phyloP scores from a whole-genome alignment of 2,329 filamentous ascomycete species.

The Colletotrichum zoysiae region DNA sequence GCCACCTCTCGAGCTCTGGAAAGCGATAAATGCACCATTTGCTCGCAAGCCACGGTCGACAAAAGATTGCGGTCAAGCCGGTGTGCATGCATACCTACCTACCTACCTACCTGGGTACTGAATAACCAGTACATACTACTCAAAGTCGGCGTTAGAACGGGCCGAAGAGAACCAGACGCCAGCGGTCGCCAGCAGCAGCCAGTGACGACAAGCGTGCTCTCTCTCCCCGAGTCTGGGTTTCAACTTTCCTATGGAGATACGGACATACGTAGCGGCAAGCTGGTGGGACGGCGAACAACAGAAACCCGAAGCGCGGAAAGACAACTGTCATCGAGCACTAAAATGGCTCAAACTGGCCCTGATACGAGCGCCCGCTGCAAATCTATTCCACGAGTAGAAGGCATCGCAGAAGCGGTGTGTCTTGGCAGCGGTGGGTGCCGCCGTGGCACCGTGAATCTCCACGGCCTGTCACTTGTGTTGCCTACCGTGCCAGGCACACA shows the following conservation, averaged over 20 bases:
- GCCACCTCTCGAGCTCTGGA: conserved; percentile 11
- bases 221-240: background rate
- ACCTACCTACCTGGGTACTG: background rate
- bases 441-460: background rate
- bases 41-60: conserved; percentile 30
- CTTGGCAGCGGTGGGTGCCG: conserved; percentile 19
- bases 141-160: background rate
- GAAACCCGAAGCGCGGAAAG: conserved; percentile 26
- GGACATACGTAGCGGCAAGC: background rate
- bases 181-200: background rate
- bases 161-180: conserved; percentile 12
- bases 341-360: conserved; percentile 6
- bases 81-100: background rate
- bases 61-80: conserved; percentile 11
- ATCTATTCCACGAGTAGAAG: conserved; percentile 38
- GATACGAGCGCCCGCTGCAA: conserved; percentile 35
- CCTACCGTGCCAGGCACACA: no score
- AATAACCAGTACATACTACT: background rate
- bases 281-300: background rate
- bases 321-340: conserved; percentile 9
- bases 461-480: background rate
- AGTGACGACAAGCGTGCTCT: conserved; percentile 21
- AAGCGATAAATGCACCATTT: background rate
- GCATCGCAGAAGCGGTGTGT: conserved; percentile 28
- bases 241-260: background rate